Evolutionary conservation across 176 grass and related monocot species (phyloP).

Genomic region (Eremochloa ophiuroides): DNA sequence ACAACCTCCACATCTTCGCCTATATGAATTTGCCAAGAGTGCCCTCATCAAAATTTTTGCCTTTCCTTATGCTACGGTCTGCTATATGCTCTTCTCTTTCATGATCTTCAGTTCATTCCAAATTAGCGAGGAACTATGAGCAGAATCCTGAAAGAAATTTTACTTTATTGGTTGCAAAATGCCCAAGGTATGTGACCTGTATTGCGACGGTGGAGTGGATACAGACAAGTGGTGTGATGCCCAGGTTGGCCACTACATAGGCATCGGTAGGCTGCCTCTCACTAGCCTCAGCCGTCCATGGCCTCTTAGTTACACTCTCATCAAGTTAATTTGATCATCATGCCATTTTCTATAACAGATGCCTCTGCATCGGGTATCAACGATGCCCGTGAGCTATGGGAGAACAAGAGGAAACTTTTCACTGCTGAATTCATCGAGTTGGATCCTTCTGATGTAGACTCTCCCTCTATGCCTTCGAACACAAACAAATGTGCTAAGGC

Average conservation of each 20-base stretch:
- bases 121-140: not conserved
- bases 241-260: slow-evolving; percentile 81
- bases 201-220: slow-evolving; percentile 52
- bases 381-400: slow-evolving; percentile 64
- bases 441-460: slow-evolving; percentile 64
- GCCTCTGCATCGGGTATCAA: slow-evolving; percentile 29
- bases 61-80: slow-evolving; percentile 87
- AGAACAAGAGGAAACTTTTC: slow-evolving; percentile 63
- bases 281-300: not conserved
- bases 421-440: slow-evolving; percentile 58
- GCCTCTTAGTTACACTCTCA: slow-evolving; percentile 4
- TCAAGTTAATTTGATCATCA: not conserved
- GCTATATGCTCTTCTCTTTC: not conserved
- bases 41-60: slow-evolving; percentile 83
- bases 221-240: slow-evolving; percentile 70
- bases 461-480: not conserved
- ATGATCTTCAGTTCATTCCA: not conserved
- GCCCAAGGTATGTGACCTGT: slow-evolving; percentile 74
- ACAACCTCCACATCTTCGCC: slow-evolving; percentile 43
- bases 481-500: not conserved
- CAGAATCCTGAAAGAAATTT: not conserved
- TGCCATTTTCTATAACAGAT: slow-evolving; percentile 32
- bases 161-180: slow-evolving; percentile 19
- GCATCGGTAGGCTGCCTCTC: slow-evolving; percentile 46
- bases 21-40: slow-evolving; percentile 65